Base-by-base conservation (phyloP, 805 yeast species). In the Metschnikowia chrysomelidarum region DNA sequence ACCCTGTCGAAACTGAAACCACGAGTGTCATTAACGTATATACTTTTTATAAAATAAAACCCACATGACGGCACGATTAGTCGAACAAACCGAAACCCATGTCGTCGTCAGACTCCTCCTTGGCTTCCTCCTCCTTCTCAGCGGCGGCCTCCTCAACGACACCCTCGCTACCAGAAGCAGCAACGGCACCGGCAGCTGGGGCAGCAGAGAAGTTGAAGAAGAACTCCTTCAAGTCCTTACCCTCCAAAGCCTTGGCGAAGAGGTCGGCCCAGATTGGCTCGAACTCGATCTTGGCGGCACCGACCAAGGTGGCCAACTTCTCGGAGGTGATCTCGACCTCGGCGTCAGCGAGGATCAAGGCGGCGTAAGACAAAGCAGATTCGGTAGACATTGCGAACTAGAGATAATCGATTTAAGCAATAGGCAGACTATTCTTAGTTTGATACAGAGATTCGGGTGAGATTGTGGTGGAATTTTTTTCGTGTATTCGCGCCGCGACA, bases 351-450 rank as follows among this genome's bases (percentile, higher is more conserved):
- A 68, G 64, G 64, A 68, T 66, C 57, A 68, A 67, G 51, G 73
- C 72, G 43, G 73, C 73, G 69, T 68, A 68, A 36, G 73, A 67
- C 57, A 68, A 65, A 57, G 71, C 70, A 40, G 72, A 56, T 64
- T 68, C 73, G 51, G 61, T 57, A 53, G 73, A 67, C 73, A 68
- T 68, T 56, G 35, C 55, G 47, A 61, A 67, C 72, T 67, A 68
- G 73, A 66, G 59, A 61, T 68, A 68, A 68, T 68, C 73, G 55
- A 53, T 63, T 67, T 68, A 67, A 67, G 72, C 73, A 46, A 57
- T 53, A 49, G 57, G 73, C 73, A 64, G 73, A 68, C 73, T 68
- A 68, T 58, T 63, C 71, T 67, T 65, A 64, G 69, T 66, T 59
- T 34, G 40, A 34, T 24, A 30, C 19, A 19, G 36, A 27, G 21